Percentiles rank a stretch among this genome's conserved stretches.
phyloP scores from a whole-genome alignment of 352 stramenopile species.

The Peronosclerospora sorghi region DNA sequence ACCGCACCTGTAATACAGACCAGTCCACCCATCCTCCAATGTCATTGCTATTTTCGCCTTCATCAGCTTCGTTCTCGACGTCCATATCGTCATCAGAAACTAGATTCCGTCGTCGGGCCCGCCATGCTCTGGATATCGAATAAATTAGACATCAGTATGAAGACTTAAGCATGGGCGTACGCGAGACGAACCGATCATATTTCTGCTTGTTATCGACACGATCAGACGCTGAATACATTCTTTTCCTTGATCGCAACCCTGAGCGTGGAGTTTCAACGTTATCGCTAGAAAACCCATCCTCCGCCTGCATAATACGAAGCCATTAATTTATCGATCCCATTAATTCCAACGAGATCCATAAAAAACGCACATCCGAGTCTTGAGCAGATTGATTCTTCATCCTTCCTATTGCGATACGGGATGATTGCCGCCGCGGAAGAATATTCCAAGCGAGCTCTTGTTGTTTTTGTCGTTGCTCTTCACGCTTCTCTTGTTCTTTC shows the following conservation, averaged over 20 bases:
- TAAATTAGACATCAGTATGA: slow-evolving; percentile 1
- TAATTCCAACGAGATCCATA: background rate
- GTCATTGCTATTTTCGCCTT: slow-evolving; percentile 8
- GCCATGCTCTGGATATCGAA: slow-evolving; percentile 41
- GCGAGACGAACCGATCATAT: slow-evolving; percentile 39
- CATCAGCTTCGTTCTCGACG: slow-evolving; percentile 24
- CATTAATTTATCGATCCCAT: background rate
- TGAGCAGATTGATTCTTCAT: slow-evolving; percentile 58
- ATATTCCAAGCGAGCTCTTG: slow-evolving; percentile 68
- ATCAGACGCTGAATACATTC: slow-evolving; percentile 12
- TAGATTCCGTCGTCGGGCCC: slow-evolving; percentile 43
- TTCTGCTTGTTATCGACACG: slow-evolving; percentile 28
- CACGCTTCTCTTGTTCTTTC: slow-evolving; percentile 64
- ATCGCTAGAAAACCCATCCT: slow-evolving; percentile 17
- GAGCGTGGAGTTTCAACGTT: slow-evolving; percentile 12
- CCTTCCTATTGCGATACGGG: slow-evolving; percentile 64
- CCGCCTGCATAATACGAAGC: slow-evolving; percentile 8
- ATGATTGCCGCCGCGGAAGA: slow-evolving; percentile 70
- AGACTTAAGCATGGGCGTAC: background rate
- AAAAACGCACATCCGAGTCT: slow-evolving; percentile 37
- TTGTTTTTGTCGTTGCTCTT: slow-evolving; percentile 52
- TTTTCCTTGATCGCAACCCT: slow-evolving; percentile 11
- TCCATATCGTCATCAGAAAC: slow-evolving; percentile 39
- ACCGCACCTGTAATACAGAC: slow-evolving; percentile 36
- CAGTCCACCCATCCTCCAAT: slow-evolving; percentile 63